phyloP scores from a whole-genome alignment of 768 basidiomycete genomes.

The Thelephora ganbajun region DNA sequence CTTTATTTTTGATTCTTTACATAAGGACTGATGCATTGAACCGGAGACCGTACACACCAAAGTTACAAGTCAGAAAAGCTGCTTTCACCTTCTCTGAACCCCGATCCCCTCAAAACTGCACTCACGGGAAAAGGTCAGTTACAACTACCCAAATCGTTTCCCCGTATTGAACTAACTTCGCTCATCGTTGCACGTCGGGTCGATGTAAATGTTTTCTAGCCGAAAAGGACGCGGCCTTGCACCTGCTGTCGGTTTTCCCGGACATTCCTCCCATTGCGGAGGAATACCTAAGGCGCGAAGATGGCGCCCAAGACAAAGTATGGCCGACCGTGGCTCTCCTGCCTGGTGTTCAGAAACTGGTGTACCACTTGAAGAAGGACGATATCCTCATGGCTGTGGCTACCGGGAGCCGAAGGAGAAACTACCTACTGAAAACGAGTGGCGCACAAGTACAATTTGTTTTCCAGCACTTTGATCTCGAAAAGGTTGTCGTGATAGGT shows the following conservation, averaged over 20 bases:
- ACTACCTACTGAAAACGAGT: conserved; percentile 46
- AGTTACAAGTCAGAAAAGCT: conserved; percentile 48
- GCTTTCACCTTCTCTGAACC: background rate
- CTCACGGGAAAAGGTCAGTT: conserved; percentile 73
- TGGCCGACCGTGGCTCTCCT: conserved; percentile 63
- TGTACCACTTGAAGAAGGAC: conserved; percentile 56
- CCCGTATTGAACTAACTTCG: background rate
- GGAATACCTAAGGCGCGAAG: conserved; percentile 43
- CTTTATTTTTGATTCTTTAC: no score
- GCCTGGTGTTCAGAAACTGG: conserved; percentile 58
- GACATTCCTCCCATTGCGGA: conserved; percentile 50
- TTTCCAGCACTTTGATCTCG: conserved; percentile 56
- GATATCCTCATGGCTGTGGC: conserved; percentile 70
- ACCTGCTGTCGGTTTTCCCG: conserved; percentile 69
- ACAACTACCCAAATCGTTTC: background rate
- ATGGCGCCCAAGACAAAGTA: conserved; percentile 38
- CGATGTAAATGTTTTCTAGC: conserved; percentile 25
- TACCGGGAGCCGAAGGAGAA: conserved; percentile 56
- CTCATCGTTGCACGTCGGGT: background rate
- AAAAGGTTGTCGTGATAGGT: conserved; percentile 49
- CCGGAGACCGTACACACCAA: conserved; percentile 65
- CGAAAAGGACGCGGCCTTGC: conserved; percentile 44
- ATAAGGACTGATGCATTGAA: conserved; percentile 59
- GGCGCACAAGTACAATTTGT: conserved; percentile 39
- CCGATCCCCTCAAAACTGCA: conserved; percentile 52